A percentile compares a stretch with the other conserved stretches of the same genome.
Conservation (phyloP, 2,329 filamentous ascomycete species). For the Botrytis galanthina region DNA sequence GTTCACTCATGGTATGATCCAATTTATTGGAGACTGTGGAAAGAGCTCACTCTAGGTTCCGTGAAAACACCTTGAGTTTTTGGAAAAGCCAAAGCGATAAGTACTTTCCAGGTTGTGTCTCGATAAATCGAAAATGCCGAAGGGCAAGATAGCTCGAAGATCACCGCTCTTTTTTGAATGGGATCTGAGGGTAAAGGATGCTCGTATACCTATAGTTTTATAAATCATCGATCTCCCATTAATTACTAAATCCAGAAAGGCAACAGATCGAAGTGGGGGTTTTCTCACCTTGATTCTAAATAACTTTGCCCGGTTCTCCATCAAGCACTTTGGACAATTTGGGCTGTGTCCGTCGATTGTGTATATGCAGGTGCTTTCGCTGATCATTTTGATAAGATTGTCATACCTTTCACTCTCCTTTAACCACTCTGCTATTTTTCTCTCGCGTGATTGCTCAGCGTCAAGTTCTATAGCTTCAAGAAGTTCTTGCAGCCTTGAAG, state of each 20-base stretch:
- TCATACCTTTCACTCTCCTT: conserved; percentile 40
- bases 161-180: conserved; percentile 42
- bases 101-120: conserved; percentile 50
- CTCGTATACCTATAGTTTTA: conserved; percentile 43
- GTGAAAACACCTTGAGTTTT: not conserved
- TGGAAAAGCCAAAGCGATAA: conserved; percentile 29
- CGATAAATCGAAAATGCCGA: conserved; percentile 48
- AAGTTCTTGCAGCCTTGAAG: conserved; percentile 26
- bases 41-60: not conserved
- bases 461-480: conserved; percentile 38
- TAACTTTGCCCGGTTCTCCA: conserved; percentile 38
- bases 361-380: conserved; percentile 39
- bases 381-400: conserved; percentile 40
- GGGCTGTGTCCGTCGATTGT: conserved; percentile 38
- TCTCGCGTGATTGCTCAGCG: conserved; percentile 33
- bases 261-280: too few species aligned
- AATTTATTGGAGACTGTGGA: conserved; percentile 19
- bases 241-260: not conserved
- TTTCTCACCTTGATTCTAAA: conserved; percentile 42
- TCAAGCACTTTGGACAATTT: conserved; percentile 47
- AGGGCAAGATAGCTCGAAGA: conserved; percentile 54
- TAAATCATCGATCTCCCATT: not conserved
- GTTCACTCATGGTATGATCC: not conserved
- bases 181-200: conserved; percentile 46
- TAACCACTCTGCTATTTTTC: conserved; percentile 44